Base-by-base conservation (phyloP, 2,329 filamentous ascomycete species). In the Grosmannia serpens region DNA sequence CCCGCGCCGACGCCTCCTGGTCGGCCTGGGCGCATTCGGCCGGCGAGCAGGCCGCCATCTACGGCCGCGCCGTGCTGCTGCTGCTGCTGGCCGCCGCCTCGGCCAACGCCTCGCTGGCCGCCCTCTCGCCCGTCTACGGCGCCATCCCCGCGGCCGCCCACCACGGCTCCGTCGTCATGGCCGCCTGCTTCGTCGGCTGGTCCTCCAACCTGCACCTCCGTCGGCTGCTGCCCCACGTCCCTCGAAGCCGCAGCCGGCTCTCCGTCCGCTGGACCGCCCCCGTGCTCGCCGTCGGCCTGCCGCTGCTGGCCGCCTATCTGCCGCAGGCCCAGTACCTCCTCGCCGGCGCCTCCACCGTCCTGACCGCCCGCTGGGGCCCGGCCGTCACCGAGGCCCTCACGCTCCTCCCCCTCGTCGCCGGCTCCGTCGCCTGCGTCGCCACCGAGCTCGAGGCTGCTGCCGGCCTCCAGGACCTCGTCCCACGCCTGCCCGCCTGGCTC, bases 41-140 rank as follows among this genome's bases (percentile, higher is more conserved):
- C 17, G 56, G 63, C 11, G 68, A 70, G 20, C 77, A 80, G 62
- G 63, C 65, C 33, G 62, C 69, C 54, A 63, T 77, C 60, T 78
- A 78, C 61, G 65, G 70, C 62, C 73, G 73, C 62, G 70, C 74
- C 2, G 63, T 67, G 24, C 66, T 70, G n/a, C 67, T 85, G 20
- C 73, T 85, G 62, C 64, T 75, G 29, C 74, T 88, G 52, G 77
- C 82, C 11, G 88, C 85, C 51, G 68, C 85, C 49, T 84, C 81
- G 61, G 85, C 87, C 53, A 83, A 85, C 62, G 81, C 87, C 59
- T 92, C 88, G 1, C 83, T 89, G 68, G 77, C 91, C 62, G 85
- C 82, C 46, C 77, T 97, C 38, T 88, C 90, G 24, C 94, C 94
- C 2, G 87, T 95, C 13, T 97, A 95, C 71, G 94, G 94, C 56